Evolutionary conservation across 2,329 filamentous ascomycete species (phyloP).

Genomic region (Phialemoniopsis sp.): DNA sequence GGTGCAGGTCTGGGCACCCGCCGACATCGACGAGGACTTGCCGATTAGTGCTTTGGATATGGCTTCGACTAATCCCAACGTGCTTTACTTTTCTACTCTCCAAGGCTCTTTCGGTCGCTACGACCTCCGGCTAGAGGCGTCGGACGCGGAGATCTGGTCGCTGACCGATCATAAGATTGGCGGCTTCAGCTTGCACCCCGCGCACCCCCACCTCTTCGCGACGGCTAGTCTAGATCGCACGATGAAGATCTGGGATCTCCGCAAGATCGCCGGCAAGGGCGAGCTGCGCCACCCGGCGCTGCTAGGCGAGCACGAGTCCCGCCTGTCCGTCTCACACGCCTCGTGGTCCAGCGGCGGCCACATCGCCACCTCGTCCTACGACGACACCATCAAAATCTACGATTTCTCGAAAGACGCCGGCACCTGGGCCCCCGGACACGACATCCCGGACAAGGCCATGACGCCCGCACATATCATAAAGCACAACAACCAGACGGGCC

Average conservation of each 20-base stretch:
- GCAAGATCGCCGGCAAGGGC: conserved; percentile 67
- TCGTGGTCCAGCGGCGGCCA: conserved; percentile 84
- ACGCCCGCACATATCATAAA: conserved; percentile 63
- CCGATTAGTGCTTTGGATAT: conserved; percentile 85
- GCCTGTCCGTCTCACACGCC: conserved; percentile 86
- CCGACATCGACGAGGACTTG: conserved; percentile 64
- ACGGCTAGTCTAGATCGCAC: conserved; percentile 89
- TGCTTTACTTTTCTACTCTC: conserved; percentile 83
- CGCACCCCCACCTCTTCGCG: conserved; percentile 75
- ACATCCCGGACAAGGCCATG: conserved; percentile 59
- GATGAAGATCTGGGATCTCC: conserved; percentile 87
- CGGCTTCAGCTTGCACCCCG: conserved; percentile 80
- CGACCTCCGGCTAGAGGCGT: conserved; percentile 62
- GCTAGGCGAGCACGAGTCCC: conserved; percentile 76
- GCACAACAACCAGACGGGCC: conserved; percentile 94
- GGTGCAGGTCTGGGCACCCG: conserved; percentile 75
- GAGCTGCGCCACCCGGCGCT: conserved; percentile 60
- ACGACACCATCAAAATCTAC: conserved; percentile 93
- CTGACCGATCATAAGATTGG: conserved; percentile 93
- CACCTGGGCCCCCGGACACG: conserved; percentile 54
- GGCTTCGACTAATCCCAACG: conserved; percentile 62
- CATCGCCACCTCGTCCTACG: conserved; percentile 88
- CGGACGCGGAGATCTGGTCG: conserved; percentile 63
- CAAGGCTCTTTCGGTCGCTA: conserved; percentile 76
- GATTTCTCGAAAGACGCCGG: conserved; percentile 63